phyloP scores from a whole-genome alignment of 148 eudicot species.

The Rhododendron molle region DNA sequence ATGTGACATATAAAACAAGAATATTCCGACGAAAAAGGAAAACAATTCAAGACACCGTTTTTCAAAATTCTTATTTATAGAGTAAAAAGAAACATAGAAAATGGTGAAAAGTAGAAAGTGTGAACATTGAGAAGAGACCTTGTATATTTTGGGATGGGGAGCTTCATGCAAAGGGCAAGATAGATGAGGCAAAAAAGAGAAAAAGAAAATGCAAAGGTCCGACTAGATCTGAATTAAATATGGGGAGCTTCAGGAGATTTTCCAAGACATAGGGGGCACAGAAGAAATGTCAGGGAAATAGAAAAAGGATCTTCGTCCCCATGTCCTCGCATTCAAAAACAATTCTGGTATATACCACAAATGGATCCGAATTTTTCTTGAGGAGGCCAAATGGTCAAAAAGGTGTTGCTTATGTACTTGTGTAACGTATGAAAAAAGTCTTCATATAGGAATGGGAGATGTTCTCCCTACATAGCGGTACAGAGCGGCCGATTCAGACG shows the following conservation, averaged over 20 bases:
- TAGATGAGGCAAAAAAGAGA: not conserved
- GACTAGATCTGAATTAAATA: not conserved
- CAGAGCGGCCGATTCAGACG: fast-evolving
- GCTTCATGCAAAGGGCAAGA: too few relatives aligned
- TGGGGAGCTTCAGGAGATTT: not conserved
- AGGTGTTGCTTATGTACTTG: not conserved
- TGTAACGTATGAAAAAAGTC: not conserved
- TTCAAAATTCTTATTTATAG: not conserved
- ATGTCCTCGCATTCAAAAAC: not conserved
- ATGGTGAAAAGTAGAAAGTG: too few relatives aligned
- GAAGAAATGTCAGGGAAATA: not conserved
- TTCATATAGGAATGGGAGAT: too few relatives aligned
- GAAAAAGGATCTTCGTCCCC: not conserved
- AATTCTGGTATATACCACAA: not conserved
- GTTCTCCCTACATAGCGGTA: too few relatives aligned
- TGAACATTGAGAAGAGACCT: not conserved
- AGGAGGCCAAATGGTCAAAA: not conserved
- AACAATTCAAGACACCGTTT: not conserved
- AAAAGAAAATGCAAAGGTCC: not conserved
- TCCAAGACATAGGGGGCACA: not conserved
- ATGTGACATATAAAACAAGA: not conserved
- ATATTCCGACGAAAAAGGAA: not conserved
- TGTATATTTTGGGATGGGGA: too few relatives aligned
- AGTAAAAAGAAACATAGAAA: not conserved
- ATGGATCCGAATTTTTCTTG: not conserved